phyloP scores from a whole-genome alignment of 225 moss, liverwort and hornwort genomes.

The Marchantia polymorpha region DNA sequence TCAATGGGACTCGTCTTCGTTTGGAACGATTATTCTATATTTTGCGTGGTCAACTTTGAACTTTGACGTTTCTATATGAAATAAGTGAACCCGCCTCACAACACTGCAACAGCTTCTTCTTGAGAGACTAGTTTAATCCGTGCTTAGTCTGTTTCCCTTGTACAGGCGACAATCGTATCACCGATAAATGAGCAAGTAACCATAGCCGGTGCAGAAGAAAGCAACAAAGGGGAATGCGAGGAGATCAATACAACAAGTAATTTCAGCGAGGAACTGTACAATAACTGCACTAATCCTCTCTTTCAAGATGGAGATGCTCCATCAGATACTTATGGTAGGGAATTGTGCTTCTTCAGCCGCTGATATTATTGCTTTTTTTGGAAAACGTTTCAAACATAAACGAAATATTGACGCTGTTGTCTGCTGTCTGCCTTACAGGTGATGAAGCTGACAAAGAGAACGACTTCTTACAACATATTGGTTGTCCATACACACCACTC shows the following conservation, averaged over 20 bases:
- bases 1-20: neutral
- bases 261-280: slow-evolving; percentile 9
- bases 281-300: slow-evolving; percentile 17
- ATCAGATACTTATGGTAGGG: slow-evolving; percentile 2
- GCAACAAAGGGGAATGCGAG: neutral
- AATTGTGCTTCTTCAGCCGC: neutral
- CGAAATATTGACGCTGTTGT: neutral
- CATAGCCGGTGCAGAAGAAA: neutral
- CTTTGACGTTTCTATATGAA: neutral
- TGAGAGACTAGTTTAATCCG: neutral
- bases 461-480: slow-evolving; percentile 2
- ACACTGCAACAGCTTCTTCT: neutral
- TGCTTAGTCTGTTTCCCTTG: neutral
- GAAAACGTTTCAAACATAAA: neutral
- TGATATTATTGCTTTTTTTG: neutral
- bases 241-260: neutral
- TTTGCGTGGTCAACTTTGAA: neutral
- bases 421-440: slow-evolving; percentile 1
- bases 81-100: neutral
- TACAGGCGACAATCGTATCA: neutral
- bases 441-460: slow-evolving; percentile 37
- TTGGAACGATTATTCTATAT: neutral
- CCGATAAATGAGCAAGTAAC: neutral
- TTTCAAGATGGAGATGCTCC: slow-evolving; percentile 12
- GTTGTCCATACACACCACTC: slow-evolving; percentile 6